These are phyloP conservation scores for Ceratobasidium sp. DNA, from an alignment of 1,284 basidiomycete genomes.

Conservation along the genomic window DNA sequence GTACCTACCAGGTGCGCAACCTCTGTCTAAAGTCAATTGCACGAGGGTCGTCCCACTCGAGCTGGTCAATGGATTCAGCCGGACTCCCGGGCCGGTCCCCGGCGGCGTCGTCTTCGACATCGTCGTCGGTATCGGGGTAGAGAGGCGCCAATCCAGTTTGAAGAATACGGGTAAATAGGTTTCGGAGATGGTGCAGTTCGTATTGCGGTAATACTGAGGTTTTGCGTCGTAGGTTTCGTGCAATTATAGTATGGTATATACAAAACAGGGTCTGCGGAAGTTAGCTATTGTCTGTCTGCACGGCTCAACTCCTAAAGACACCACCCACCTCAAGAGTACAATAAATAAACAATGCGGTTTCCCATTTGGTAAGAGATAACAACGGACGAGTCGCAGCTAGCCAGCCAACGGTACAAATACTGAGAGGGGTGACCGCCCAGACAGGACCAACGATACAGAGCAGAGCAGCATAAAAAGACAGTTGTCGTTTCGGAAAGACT, in stretches of 20 bases:
- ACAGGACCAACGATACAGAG: constrained; percentile 67
- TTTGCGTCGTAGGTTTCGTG: constrained; percentile 57
- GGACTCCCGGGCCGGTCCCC: constrained; percentile 64
- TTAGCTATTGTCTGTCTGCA: neutral
- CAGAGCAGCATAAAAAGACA: constrained; percentile 66
- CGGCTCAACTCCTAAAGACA: constrained; percentile 10
- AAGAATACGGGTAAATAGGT: constrained; percentile 64
- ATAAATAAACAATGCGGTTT: constrained; percentile 52
- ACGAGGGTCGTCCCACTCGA: constrained; percentile 69
- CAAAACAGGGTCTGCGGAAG: constrained; percentile 73
- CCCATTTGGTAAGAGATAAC: constrained; percentile 14
- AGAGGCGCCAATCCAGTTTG: constrained; percentile 63
- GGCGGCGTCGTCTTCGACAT: constrained; percentile 63
- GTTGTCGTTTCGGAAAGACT: constrained; percentile 47
- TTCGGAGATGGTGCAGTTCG: constrained; percentile 62
- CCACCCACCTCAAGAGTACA: constrained; percentile 65
- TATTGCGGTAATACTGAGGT: constrained; percentile 57
- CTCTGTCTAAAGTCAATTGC: constrained; percentile 77
- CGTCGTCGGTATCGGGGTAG: constrained; percentile 51
- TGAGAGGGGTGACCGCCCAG: constrained; percentile 69
- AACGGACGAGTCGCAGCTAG: constrained; percentile 41
- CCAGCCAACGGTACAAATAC: constrained; percentile 28
- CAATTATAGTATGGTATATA: constrained; percentile 68
- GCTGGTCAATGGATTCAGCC: constrained; percentile 61
- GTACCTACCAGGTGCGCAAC: constrained; percentile 63